Evolutionary conservation across 2,329 filamentous ascomycete genomes (phyloP).

Genomic region (Aspergillus piperis): DNA sequence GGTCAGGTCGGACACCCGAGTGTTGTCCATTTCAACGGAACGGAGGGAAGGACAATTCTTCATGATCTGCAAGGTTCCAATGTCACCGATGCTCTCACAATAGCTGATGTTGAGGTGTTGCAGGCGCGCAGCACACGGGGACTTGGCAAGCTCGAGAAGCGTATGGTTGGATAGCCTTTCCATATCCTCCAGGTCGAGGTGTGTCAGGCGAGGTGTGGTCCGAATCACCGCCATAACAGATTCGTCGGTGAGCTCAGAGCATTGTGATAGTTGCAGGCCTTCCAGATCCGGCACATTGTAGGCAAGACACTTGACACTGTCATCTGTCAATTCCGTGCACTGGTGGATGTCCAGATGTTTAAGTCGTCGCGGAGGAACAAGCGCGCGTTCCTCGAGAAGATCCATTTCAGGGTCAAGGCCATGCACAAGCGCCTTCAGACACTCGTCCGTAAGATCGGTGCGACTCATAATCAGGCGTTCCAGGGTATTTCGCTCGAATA

Average conservation of each 20-base stretch:
- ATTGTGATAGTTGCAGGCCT: slow-evolving; percentile 79
- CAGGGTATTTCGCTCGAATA: slow-evolving; percentile 79
- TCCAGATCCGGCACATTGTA: slow-evolving; percentile 76
- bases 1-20: slow-evolving; percentile 80
- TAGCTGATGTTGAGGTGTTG: slow-evolving; percentile 86
- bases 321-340: slow-evolving; percentile 72
- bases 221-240: slow-evolving; percentile 72
- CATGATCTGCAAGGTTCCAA: slow-evolving; percentile 79
- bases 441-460: slow-evolving; percentile 72
- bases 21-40: slow-evolving; percentile 88
- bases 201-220: slow-evolving; percentile 74
- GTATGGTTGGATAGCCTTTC: slow-evolving; percentile 73
- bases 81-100: slow-evolving; percentile 82
- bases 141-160: slow-evolving; percentile 72
- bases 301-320: slow-evolving; percentile 69
- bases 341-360: slow-evolving; percentile 84
- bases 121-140: slow-evolving; percentile 70
- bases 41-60: slow-evolving; percentile 70
- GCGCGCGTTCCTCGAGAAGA: slow-evolving; percentile 71
- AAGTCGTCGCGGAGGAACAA: slow-evolving; percentile 75
- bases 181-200: slow-evolving; percentile 88
- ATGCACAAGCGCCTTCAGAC: slow-evolving; percentile 72
- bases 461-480: slow-evolving; percentile 81
- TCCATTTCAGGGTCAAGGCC: slow-evolving; percentile 78
- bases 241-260: slow-evolving; percentile 70